Base-by-base conservation (phyloP, 1,284 basidiomycete genomes). In the Leccinum fuscescens region DNA sequence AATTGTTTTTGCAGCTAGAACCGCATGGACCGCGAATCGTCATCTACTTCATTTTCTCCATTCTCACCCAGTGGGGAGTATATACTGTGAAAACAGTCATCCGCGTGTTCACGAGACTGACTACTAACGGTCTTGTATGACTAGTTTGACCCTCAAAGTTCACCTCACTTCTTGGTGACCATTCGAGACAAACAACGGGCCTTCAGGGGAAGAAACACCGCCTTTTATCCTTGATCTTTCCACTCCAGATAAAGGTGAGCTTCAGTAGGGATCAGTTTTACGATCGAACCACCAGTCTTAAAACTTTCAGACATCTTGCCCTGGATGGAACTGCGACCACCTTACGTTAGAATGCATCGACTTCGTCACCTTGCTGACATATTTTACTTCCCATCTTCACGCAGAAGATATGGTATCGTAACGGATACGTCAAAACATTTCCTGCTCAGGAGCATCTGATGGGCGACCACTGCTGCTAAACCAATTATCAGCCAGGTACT, bases 1-100 rank as follows among this genome's bases (percentile, higher is more conserved):
- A 35, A 17, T 20, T n/a, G 9, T 6, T 31, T 24, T n/a, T 29
- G 15, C 4, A 39, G 6, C 14, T 11, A 33, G n/a, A 48, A 11
- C 2, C 7, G 15, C 12, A 29, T 27, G 62, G 35, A 20, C 2
- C 12, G 44, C 29, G 39, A 39, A 20, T 46, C 27, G 2, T 35
- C n/a, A 11, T n/a, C n/a, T 20, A 27, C 49, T 27, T 42, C 20
- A 24, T 15, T 49, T 53, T 6, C 4, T 14, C 15, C 29, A 29
- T 3, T 11, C 9, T 31, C 7, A 35, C 20, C 9, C n/a, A 51
- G 20, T 17, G 39, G 35, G 11, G 17, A 8, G 3, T 33, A 37
- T 31, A 49, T 9, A 54, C 17, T 37, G 4, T 39, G 86, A 0
- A 60, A 42, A 31, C 17, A 27, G n/a, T 29, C 54, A 22, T 22